These are phyloP conservation scores for Cordyceps tenuipes DNA, from an alignment of 2,329 filamentous ascomycete species.

Conservation along the genomic window DNA sequence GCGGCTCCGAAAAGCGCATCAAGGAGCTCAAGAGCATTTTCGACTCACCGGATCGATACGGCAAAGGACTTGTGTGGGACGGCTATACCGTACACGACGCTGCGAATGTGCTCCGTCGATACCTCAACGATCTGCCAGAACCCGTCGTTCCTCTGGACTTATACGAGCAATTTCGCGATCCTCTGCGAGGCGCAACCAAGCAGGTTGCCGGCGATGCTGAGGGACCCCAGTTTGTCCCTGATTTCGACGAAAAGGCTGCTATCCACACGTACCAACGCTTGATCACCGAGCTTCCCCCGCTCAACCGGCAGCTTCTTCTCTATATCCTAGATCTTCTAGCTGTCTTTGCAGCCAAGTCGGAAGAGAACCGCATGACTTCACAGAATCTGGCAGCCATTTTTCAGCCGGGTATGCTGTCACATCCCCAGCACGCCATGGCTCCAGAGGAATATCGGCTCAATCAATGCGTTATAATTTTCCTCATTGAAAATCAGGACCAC, in stretches of 20 bases:
- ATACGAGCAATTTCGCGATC: constrained; percentile 84
- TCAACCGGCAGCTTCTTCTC: constrained; percentile 87
- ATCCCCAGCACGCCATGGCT: constrained; percentile 90
- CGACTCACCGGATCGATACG: constrained; percentile 89
- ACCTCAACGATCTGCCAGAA: constrained; percentile 92
- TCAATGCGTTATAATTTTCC: constrained; percentile 92
- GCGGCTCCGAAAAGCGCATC: constrained; percentile 94
- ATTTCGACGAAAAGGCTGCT: constrained; percentile 54
- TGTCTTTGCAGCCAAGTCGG: constrained; percentile 93
- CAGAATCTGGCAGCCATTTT: constrained; percentile 95
- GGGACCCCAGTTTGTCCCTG: constrained; percentile 60
- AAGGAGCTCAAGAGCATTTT: constrained; percentile 91
- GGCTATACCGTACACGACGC: constrained; percentile 98
- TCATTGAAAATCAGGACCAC: constrained; percentile 97
- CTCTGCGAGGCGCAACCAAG: constrained; percentile 62
- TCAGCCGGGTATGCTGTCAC: constrained; percentile 90
- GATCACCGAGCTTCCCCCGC: constrained; percentile 84
- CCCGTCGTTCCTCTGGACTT: constrained; percentile 92
- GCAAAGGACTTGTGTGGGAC: constrained; percentile 93
- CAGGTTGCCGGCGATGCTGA: constrained; percentile 65
- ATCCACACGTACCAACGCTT: constrained; percentile 79
- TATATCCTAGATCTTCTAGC: constrained; percentile 94
- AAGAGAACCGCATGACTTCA: constrained; percentile 94
- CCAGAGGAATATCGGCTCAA: constrained; percentile 90
- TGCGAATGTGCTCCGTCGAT: constrained; percentile 88